These are phyloP conservation scores for Combretum micranthum DNA, from an alignment of 345 rosid species.

Conservation along the genomic window DNA sequence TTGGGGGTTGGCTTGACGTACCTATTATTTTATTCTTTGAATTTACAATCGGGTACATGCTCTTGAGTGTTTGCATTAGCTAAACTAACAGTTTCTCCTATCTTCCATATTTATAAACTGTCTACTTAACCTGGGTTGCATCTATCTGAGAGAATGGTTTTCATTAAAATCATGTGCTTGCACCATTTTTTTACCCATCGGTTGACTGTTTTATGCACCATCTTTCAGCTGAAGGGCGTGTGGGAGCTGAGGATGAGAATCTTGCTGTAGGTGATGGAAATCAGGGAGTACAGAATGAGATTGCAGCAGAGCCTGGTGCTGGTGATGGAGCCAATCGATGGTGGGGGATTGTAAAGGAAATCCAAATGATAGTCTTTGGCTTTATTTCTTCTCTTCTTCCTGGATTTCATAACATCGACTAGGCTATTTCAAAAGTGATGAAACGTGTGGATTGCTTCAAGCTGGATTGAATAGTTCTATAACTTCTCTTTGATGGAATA, in stretches of 20 bases:
- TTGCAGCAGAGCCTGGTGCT: conserved; percentile 30
- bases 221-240: conserved; percentile 47
- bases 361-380: conserved; percentile 94
- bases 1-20: too few relatives aligned
- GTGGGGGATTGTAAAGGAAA: conserved; percentile 98
- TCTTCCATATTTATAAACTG: too few relatives aligned
- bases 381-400: conserved; percentile 96
- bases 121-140: too few relatives aligned
- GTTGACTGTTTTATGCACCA: background rate
- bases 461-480: background rate
- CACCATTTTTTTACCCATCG: background rate
- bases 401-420: conserved; percentile 90
- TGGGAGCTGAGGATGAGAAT: conserved; percentile 62
- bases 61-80: too few relatives aligned
- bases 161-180: background rate
- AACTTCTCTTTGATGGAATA: too few relatives aligned
- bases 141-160: too few relatives aligned
- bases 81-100: too few relatives aligned
- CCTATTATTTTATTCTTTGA: too few relatives aligned
- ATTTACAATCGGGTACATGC: too few relatives aligned
- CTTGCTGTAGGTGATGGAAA: conserved; percentile 33
- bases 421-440: conserved; percentile 12
- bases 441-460: background rate
- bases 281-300: conserved; percentile 51
- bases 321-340: conserved; percentile 61